A percentile compares a stretch with the other conserved stretches of the same genome.
Conservation (phyloP, 148 eudicot genomes). For the Rhododendron simsii region DNA sequence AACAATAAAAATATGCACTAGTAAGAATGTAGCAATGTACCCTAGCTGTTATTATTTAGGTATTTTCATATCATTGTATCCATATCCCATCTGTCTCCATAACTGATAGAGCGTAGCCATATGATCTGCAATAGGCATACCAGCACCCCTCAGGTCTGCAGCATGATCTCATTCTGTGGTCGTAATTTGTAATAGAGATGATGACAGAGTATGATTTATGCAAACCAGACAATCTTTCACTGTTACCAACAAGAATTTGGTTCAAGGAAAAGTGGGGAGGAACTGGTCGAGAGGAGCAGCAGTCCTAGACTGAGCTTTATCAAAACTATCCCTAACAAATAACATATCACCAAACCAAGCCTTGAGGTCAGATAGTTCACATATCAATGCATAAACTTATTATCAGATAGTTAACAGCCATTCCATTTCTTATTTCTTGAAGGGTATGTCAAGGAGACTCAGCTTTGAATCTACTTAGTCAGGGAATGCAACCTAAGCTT, state of each 20-base stretch:
- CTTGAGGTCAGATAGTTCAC: neutral
- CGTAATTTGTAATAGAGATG: neutral
- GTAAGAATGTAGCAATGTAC: neutral
- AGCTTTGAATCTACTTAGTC: neutral
- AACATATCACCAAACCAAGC: neutral
- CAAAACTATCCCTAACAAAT: neutral
- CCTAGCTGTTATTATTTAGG: neutral
- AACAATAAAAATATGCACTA: neutral
- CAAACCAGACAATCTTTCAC: neutral
- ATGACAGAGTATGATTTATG: neutral
- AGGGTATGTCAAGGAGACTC: neutral
- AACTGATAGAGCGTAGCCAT: neutral
- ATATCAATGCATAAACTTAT: neutral
- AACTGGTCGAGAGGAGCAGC: neutral
- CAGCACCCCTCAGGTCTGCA: constrained; percentile 2
- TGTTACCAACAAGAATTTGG: neutral
- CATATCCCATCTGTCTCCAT: neutral
- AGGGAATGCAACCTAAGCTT: neutral
- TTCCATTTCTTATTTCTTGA: neutral
- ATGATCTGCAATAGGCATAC: neutral
- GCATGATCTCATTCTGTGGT: neutral
- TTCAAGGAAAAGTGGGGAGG: neutral
- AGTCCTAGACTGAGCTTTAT: neutral
- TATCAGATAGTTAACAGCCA: neutral
- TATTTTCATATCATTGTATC: neutral